These are phyloP conservation scores for Ogataea hybrid DNA, from an alignment of 1,139 yeast genomes.

Conservation along the genomic window DNA sequence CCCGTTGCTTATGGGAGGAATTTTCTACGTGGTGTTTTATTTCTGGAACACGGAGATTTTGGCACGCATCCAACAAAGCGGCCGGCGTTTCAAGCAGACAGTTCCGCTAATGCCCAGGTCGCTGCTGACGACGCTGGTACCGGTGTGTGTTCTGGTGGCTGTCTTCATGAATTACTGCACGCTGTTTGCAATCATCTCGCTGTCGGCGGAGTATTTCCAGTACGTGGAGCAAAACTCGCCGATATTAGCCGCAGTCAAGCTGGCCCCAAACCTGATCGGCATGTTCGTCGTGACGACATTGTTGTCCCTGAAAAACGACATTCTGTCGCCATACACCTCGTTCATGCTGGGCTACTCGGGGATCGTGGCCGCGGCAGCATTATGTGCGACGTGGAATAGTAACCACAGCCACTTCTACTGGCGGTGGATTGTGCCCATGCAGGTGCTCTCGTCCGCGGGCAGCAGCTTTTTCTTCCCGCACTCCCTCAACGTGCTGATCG, in stretches of 20 bases:
- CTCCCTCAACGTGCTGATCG: constrained; percentile 4
- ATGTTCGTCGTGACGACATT: constrained; percentile 3
- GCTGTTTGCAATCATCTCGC: constrained; percentile 1
- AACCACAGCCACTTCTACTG: constrained; percentile 2
- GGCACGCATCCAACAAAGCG: neutral
- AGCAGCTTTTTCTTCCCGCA: constrained; percentile 10
- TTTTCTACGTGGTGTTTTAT: constrained; percentile 21
- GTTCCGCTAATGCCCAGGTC: constrained; percentile 5
- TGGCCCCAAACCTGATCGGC: constrained; percentile 21
- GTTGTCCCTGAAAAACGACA: constrained; percentile 1
- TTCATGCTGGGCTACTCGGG: constrained; percentile 4
- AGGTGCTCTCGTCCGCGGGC: constrained; percentile 1
- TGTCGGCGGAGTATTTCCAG: constrained; percentile 4
- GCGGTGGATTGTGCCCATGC: constrained; percentile 4
- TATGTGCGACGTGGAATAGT: neutral
- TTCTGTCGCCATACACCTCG: neutral
- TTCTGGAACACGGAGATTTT: constrained; percentile 3
- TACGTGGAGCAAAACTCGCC: constrained; percentile 15
- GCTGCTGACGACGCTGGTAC: constrained; percentile 3
- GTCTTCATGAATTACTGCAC: constrained; percentile 3
- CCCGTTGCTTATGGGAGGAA: constrained; percentile 30
- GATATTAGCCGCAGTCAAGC: constrained; percentile 25
- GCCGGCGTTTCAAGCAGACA: neutral
- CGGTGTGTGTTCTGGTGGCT: neutral
- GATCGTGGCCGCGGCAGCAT: neutral